Conservation (phyloP, 345 rosid genomes). For the Populus deltoides region DNA sequence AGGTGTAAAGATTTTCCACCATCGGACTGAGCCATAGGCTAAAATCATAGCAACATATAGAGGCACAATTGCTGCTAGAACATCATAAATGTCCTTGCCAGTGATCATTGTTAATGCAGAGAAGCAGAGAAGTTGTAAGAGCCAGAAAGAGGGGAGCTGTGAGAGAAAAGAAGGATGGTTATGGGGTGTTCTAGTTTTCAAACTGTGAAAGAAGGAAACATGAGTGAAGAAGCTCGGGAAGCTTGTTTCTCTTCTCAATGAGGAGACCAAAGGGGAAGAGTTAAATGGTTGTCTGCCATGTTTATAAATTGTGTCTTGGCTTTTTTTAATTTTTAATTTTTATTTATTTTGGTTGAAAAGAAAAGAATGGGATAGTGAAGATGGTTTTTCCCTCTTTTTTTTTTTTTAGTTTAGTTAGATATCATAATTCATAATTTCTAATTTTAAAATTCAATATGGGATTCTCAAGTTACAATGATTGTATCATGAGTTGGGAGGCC, state of each 20-base stretch:
- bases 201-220: neutral
- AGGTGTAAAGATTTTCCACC: slow-evolving; percentile 91
- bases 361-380: no score
- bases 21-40: slow-evolving; percentile 82
- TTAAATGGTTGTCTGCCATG: neutral
- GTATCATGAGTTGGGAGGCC: no score
- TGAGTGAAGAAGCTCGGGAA: no score
- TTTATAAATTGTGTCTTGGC: neutral
- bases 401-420: no score
- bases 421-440: no score
- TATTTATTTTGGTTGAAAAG: neutral
- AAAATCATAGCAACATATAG: slow-evolving; percentile 79
- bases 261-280: neutral
- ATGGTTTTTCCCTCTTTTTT: no score
- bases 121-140: neutral
- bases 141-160: no score
- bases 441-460: no score
- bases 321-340: neutral
- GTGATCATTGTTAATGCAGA: slow-evolving; percentile 45
- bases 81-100: slow-evolving; percentile 74
- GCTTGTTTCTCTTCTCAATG: neutral
- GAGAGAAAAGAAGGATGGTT: neutral
- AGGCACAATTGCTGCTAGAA: slow-evolving; percentile 76
- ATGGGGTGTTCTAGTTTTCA: neutral
- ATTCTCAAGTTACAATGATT: no score